These are phyloP conservation scores for Microbotryum scabiosae DNA, from an alignment of 1,284 basidiomycete species.

Conservation along the genomic window DNA sequence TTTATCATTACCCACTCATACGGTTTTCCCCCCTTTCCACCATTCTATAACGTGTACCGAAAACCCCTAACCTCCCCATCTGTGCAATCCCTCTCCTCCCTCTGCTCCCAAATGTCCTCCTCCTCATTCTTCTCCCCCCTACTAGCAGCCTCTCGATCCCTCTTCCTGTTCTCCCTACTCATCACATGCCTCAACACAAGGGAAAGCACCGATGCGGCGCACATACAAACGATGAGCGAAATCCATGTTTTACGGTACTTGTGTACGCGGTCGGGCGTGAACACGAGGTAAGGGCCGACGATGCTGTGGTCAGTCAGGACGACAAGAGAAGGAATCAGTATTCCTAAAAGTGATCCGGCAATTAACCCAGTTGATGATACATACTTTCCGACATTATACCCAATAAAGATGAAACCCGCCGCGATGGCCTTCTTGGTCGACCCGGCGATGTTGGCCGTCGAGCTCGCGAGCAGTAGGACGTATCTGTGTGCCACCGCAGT, in stretches of 20 bases:
- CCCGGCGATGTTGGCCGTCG: constrained; percentile 45
- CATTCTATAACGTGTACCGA: constrained; percentile 16
- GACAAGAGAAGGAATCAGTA: background rate
- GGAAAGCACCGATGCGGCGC: constrained; percentile 34
- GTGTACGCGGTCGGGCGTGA: constrained; percentile 34
- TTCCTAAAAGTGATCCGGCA: background rate
- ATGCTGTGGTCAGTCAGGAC: constrained; percentile 37
- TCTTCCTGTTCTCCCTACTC: constrained; percentile 38
- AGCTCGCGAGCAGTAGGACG: constrained; percentile 41
- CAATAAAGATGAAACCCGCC: constrained; percentile 42
- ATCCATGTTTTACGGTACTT: constrained; percentile 47
- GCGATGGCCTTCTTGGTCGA: constrained; percentile 46
- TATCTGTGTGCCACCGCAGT: constrained; percentile 2
- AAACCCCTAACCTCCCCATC: constrained; percentile 31
- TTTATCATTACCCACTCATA: too few species aligned
- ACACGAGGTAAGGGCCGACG: constrained; percentile 39
- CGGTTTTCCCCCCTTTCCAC: too few species aligned
- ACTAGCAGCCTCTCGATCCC: constrained; percentile 20
- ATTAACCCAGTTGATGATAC: constrained; percentile 13
- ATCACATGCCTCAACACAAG: constrained; percentile 38
- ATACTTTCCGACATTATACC: constrained; percentile 38
- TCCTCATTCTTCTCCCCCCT: constrained; percentile 11
- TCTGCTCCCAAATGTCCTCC: constrained; percentile 4
- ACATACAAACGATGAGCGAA: constrained; percentile 40
- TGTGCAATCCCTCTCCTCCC: constrained; percentile 27